phyloP scores from a whole-genome alignment of 2,329 filamentous ascomycete genomes.

The Capronia coronata region DNA sequence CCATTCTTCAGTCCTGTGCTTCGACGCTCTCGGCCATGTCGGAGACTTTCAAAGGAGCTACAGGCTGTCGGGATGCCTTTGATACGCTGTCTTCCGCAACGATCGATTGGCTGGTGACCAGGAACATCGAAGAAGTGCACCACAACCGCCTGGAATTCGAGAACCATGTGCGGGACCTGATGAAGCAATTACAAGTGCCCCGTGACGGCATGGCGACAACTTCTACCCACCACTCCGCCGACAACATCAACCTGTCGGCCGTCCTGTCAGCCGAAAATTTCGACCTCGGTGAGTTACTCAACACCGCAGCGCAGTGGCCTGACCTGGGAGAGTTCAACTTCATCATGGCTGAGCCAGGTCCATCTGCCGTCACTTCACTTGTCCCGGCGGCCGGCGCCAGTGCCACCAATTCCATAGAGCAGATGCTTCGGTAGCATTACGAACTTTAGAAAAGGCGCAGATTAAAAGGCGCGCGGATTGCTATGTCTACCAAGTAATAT shows the following conservation, averaged over 20 bases:
- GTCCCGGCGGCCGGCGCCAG: too few relatives aligned
- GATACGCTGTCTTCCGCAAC: constrained; percentile 31
- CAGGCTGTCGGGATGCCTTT: constrained; percentile 31
- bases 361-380: too few relatives aligned
- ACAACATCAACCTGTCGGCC: constrained; percentile 10
- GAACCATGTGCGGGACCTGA: constrained; percentile 15
- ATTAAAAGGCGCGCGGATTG: too few relatives aligned
- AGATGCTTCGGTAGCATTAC: too few relatives aligned
- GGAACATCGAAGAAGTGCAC: constrained; percentile 17
- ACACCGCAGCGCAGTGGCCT: constrained; percentile 20
- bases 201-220: background rate
- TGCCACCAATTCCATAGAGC: too few relatives aligned
- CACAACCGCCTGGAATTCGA: constrained; percentile 16
- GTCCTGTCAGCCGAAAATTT: constrained; percentile 14
- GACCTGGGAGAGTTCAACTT: constrained; percentile 8
- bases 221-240: background rate
- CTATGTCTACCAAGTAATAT: too few relatives aligned
- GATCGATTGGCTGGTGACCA: constrained; percentile 25
- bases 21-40: constrained; percentile 33
- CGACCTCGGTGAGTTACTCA: constrained; percentile 20
- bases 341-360: background rate
- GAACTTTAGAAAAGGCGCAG: too few relatives aligned
- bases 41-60: constrained; percentile 33
- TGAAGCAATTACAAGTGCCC: constrained; percentile 11
- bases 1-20: constrained; percentile 32